Conservation (phyloP, 371 early-diverging fungal genomes). For the Coemansia sp. region DNA sequence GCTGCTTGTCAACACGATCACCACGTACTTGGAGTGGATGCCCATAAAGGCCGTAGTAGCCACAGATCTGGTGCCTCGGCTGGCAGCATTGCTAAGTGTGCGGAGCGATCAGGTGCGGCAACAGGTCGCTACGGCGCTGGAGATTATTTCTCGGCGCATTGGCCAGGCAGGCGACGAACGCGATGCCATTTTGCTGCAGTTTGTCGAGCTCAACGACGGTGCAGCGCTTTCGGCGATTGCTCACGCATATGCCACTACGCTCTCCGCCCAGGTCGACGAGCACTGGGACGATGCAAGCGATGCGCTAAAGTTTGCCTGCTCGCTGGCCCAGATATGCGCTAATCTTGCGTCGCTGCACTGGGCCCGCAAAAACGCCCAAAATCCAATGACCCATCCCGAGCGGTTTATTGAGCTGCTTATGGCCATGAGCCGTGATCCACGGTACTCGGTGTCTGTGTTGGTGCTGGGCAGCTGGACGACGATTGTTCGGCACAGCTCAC, state of each 20-base stretch:
- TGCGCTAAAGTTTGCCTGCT: conserved; percentile 19
- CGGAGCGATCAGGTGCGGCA: conserved; percentile 22
- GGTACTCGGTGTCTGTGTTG: conserved; percentile 26
- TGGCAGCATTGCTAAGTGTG: conserved; percentile 21
- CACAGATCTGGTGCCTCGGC: conserved; percentile 15
- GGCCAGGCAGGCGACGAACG: conserved; percentile 24
- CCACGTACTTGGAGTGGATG: conserved; percentile 40
- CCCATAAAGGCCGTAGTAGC: conserved; percentile 29
- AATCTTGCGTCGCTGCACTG: conserved; percentile 39
- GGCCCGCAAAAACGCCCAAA: conserved; percentile 37
- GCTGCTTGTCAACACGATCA: conserved; percentile 13
- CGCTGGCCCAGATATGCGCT: conserved; percentile 6
- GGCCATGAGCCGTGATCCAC: conserved; percentile 18
- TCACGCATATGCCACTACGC: conserved; percentile 9
- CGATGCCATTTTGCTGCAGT: conserved; percentile 28
- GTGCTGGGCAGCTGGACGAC: conserved; percentile 32
- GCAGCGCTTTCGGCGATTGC: neutral
- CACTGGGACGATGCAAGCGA: conserved; percentile 29
- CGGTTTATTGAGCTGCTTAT: conserved; percentile 27
- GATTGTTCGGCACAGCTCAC: conserved; percentile 19
- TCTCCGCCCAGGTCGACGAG: neutral
- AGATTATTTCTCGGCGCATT: conserved; percentile 29
- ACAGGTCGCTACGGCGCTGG: conserved; percentile 20
- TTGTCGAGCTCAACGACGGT: conserved; percentile 15
- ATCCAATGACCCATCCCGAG: conserved; percentile 2